These are phyloP conservation scores for Amaranthus palmeri DNA, from an alignment of 148 eudicot species.

Conservation along the genomic window DNA sequence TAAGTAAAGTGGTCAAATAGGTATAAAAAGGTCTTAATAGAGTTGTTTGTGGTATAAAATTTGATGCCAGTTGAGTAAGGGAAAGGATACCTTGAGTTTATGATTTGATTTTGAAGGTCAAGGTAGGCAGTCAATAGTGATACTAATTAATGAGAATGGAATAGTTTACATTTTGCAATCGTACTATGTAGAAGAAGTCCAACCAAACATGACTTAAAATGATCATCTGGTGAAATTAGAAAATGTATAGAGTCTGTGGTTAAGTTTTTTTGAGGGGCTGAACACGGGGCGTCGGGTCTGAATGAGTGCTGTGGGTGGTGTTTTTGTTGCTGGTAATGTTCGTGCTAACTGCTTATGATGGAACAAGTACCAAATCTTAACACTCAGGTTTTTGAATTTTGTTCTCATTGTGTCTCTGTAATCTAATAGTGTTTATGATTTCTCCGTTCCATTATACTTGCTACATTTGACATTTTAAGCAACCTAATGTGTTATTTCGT, in stretches of 20 bases:
- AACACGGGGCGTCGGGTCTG: background rate
- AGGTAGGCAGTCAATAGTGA: background rate
- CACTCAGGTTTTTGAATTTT: background rate
- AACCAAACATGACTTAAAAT: background rate
- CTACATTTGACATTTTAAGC: no score
- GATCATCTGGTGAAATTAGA: no score
- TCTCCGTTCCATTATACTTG: no score
- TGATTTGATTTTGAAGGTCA: background rate
- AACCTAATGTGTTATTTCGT: no score
- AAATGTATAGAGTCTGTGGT: background rate
- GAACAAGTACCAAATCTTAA: background rate
- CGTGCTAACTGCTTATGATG: background rate
- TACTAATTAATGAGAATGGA: background rate
- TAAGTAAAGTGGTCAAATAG: background rate
- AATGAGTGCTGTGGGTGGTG: background rate
- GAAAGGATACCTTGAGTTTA: background rate
- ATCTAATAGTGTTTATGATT: no score
- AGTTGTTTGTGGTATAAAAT: background rate
- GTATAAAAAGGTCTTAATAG: no score
- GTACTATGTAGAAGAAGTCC: background rate
- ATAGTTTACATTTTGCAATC: background rate
- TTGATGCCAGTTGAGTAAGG: conserved; percentile 14
- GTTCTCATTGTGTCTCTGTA: background rate
- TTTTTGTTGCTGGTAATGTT: background rate
- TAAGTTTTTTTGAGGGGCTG: background rate